phyloP scores from a whole-genome alignment of 2,329 filamentous ascomycete species.

The Fusarium pseudocircinatum region DNA sequence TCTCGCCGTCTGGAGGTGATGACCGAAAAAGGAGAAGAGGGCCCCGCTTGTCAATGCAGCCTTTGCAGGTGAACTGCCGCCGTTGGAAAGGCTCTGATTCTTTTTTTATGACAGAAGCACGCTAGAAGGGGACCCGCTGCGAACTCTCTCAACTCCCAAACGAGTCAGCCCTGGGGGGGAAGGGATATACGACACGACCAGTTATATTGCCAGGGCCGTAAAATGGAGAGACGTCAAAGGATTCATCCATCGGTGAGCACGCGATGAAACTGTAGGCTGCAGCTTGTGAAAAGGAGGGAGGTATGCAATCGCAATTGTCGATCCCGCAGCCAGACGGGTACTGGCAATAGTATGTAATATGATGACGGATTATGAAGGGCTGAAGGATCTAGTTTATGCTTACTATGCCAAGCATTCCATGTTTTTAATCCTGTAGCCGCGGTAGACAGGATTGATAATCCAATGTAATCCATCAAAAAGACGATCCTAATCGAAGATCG shows the following conservation, averaged over 20 bases:
- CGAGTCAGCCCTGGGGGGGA: conserved; percentile 10
- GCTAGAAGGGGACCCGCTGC: conserved; percentile 22
- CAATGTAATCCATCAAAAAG: background rate
- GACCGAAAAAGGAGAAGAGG: conserved; percentile 9
- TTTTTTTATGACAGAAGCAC: conserved; percentile 22
- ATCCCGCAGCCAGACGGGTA: conserved; percentile 1
- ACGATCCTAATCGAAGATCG: conserved; percentile 10
- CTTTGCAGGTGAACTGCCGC: conserved; percentile 23
- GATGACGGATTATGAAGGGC: background rate
- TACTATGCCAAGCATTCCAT: background rate
- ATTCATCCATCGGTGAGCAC: background rate
- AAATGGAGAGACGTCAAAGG: background rate
- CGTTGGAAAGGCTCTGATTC: conserved; percentile 22
- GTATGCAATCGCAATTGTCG: background rate
- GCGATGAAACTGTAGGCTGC: conserved; percentile 5
- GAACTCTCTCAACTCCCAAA: background rate
- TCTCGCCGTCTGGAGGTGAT: background rate
- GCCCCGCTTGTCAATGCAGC: conserved; percentile 22
- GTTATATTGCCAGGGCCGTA: background rate
- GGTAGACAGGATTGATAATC: background rate
- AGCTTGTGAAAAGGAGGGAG: background rate
- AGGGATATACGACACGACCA: conserved; percentile 10
- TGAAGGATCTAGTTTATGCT: conserved; percentile 12
- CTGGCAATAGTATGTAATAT: background rate
- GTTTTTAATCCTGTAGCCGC: background rate